Evolutionary conservation across 129 eudicot species (phyloP).

Genomic region (Lactuca saligna): DNA sequence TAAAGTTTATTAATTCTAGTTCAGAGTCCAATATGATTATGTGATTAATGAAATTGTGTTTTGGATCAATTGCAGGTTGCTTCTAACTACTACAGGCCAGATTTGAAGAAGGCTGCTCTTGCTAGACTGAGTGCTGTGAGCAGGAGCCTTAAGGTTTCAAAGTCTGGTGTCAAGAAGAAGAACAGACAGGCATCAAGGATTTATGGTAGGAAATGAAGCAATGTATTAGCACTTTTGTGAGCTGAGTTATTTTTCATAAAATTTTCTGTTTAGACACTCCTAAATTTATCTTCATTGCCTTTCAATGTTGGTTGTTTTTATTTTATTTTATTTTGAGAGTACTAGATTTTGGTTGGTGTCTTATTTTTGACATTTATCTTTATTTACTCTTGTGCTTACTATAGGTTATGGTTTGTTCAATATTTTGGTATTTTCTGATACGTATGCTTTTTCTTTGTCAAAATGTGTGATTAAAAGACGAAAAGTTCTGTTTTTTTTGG

Average conservation of each 20-base stretch:
- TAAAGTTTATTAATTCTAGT: too few relatives aligned
- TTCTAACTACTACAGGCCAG: slow-evolving; percentile 88
- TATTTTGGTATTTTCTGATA: neutral
- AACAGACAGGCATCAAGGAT: slow-evolving; percentile 75
- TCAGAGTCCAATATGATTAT: too few relatives aligned
- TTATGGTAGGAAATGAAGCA: slow-evolving; percentile 40
- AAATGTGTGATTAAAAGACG: too few relatives aligned
- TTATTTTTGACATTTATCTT: neutral
- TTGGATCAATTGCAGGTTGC: slow-evolving; percentile 50
- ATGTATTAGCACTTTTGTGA: slow-evolving; percentile 14
- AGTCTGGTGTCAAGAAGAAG: slow-evolving; percentile 97
- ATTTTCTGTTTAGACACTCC: slow-evolving; percentile 29
- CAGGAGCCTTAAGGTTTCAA: slow-evolving; percentile 93
- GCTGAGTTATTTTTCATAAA: neutral
- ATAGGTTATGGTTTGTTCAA: neutral
- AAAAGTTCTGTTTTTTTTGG: too few relatives aligned
- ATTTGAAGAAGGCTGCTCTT: slow-evolving; percentile 94
- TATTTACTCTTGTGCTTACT: neutral
- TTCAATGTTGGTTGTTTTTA: slow-evolving; percentile 15
- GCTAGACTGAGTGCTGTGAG: slow-evolving; percentile 83
- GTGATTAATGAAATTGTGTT: too few relatives aligned
- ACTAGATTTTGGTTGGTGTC: slow-evolving; percentile 17
- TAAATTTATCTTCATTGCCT: slow-evolving; percentile 9
- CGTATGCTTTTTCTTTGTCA: too few relatives aligned
- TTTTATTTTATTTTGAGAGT: slow-evolving; percentile 9